phyloP scores from a whole-genome alignment of 768 basidiomycete species.

The Suillus fuscotomentosus region DNA sequence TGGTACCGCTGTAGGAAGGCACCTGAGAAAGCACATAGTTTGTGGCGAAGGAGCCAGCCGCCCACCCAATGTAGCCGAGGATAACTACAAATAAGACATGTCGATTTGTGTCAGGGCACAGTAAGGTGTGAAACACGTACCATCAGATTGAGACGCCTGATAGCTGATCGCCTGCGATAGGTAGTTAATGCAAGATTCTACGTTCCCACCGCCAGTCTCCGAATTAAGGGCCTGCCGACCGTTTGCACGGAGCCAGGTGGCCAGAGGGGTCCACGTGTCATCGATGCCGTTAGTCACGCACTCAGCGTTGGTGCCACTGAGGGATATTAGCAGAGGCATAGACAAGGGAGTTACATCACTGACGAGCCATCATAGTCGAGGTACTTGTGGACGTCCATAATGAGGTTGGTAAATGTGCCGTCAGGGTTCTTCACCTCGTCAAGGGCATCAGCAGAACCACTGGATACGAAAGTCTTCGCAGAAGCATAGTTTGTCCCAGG shows the following conservation, averaged over 20 bases:
- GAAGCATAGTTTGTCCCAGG: slow-evolving; percentile 59
- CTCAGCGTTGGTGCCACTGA: slow-evolving; percentile 38
- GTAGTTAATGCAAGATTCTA: slow-evolving; percentile 43
- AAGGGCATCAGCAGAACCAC: slow-evolving; percentile 50
- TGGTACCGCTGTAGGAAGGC: slow-evolving; percentile 27
- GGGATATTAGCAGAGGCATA: neutral
- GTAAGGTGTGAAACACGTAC: slow-evolving; percentile 24
- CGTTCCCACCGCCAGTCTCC: slow-evolving; percentile 60
- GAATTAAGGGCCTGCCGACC: slow-evolving; percentile 56
- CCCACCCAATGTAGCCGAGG: slow-evolving; percentile 57
- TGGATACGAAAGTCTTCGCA: slow-evolving; percentile 49
- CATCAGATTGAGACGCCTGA: slow-evolving; percentile 48
- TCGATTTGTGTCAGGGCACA: neutral
- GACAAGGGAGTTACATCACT: slow-evolving; percentile 16
- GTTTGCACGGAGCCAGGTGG: slow-evolving; percentile 47
- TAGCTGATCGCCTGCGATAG: slow-evolving; percentile 46
- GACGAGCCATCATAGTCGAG: slow-evolving; percentile 53
- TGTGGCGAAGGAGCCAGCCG: slow-evolving; percentile 53
- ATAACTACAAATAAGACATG: slow-evolving; percentile 31
- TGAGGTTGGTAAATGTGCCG: slow-evolving; percentile 41
- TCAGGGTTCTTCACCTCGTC: slow-evolving; percentile 44
- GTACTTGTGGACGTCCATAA: slow-evolving; percentile 67
- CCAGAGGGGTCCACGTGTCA: slow-evolving; percentile 44
- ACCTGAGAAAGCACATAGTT: slow-evolving; percentile 34
- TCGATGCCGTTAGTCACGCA: slow-evolving; percentile 58